Conservation (phyloP, 1,284 basidiomycete genomes). For the Sanghuangporus baumii region DNA sequence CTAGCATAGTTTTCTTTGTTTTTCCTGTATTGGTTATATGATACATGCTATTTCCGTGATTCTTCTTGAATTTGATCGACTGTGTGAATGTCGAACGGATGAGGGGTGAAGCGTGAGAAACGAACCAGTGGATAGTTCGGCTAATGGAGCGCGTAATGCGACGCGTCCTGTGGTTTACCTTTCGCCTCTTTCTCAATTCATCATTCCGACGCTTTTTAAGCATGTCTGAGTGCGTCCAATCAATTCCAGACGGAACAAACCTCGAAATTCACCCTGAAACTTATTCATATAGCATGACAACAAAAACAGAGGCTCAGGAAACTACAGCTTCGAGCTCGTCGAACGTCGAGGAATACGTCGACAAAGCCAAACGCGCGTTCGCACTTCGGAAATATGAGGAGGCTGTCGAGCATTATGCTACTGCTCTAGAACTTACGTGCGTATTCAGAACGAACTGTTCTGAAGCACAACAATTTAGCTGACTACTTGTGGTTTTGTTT, state of each 20-base stretch:
- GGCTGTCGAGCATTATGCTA: conserved; percentile 79
- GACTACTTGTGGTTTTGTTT: not conserved
- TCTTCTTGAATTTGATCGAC: no score
- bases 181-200: not conserved
- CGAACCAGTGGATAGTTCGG: not conserved
- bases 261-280: not conserved
- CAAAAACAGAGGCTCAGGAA: not conserved
- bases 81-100: no score
- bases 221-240: not conserved
- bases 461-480: conserved; percentile 6
- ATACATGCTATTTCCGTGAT: no score
- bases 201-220: not conserved
- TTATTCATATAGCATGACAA: not conserved
- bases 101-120: not conserved
- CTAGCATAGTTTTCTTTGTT: no score
- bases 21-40: no score
- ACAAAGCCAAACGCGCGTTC: conserved; percentile 79
- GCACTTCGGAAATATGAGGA: conserved; percentile 84
- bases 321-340: not conserved
- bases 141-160: conserved; percentile 3
- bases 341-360: conserved; percentile 54
- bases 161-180: conserved; percentile 5
- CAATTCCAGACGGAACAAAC: not conserved
- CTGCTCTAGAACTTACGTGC: conserved; percentile 78
- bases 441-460: conserved; percentile 21